Percentiles rank a stretch among this genome's conserved stretches.
phyloP scores from a whole-genome alignment of 352 stramenopile genomes.

The Aphanomyces astaci region DNA sequence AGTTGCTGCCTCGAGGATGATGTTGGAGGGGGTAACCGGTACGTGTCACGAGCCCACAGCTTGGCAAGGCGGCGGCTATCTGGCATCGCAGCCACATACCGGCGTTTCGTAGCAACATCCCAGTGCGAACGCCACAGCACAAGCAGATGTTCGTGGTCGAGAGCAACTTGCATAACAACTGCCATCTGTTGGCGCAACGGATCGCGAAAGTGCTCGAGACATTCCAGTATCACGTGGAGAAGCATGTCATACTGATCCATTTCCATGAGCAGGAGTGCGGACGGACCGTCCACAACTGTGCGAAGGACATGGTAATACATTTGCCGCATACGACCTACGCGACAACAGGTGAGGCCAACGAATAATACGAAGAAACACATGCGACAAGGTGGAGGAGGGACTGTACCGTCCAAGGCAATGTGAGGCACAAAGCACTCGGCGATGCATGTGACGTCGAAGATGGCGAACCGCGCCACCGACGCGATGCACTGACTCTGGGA shows the following conservation, averaged over 20 bases:
- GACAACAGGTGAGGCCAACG: no score
- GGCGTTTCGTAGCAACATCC: neutral
- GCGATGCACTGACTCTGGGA: neutral
- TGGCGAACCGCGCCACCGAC: neutral
- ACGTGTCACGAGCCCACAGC: neutral
- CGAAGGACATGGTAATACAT: conserved; percentile 14
- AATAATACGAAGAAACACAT: neutral
- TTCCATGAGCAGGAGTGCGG: neutral
- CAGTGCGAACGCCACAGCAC: neutral
- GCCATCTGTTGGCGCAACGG: neutral
- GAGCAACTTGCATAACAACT: neutral
- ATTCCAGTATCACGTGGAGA: neutral
- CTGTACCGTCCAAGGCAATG: neutral
- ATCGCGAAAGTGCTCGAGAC: neutral
- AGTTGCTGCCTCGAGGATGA: neutral
- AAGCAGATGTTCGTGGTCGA: neutral
- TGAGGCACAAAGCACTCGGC: neutral
- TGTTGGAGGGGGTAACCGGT: no score
- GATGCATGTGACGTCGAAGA: conserved; percentile 3
- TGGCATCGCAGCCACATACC: neutral
- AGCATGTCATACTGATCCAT: neutral
- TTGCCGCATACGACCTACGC: conserved; percentile 1
- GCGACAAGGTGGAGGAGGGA: neutral
- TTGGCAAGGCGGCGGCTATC: neutral
- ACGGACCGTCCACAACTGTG: neutral